Conservation (phyloP, 108 stramenopile genomes). For the Thalassiosira profunda region DNA sequence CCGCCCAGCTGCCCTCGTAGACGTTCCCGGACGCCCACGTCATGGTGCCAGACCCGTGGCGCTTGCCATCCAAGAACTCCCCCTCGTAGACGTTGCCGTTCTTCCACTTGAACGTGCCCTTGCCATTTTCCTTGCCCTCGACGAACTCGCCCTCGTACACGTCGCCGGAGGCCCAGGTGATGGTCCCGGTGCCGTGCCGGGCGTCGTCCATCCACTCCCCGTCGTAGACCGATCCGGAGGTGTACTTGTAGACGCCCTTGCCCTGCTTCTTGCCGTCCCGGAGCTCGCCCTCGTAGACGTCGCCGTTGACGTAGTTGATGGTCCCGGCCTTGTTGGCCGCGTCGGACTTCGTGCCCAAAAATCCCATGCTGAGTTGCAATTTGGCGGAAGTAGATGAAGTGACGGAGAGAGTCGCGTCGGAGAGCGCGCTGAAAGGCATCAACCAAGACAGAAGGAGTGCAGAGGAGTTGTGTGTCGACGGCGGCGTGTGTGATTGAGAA, state of each 20-base stretch:
- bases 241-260: slow-evolving; percentile 33
- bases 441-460: too few relatives aligned
- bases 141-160: slow-evolving; percentile 46
- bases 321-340: too few relatives aligned
- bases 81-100: slow-evolving; percentile 56
- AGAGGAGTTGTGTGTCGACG: too few relatives aligned
- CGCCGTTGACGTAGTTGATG: too few relatives aligned
- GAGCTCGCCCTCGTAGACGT: slow-evolving; percentile 46
- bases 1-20: slow-evolving; percentile 34
- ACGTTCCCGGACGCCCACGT: slow-evolving; percentile 12
- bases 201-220: slow-evolving; percentile 44
- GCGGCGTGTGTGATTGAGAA: too few relatives aligned
- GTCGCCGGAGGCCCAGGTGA: slow-evolving; percentile 32
- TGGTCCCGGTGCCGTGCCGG: slow-evolving; percentile 39
- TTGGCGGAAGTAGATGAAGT: too few relatives aligned
- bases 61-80: slow-evolving; percentile 25
- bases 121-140: slow-evolving; percentile 32
- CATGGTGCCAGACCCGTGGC: slow-evolving; percentile 44
- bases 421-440: too few relatives aligned
- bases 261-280: slow-evolving; percentile 28
- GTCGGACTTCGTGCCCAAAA: too few relatives aligned
- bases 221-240: slow-evolving; percentile 20
- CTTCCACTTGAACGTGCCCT: too few relatives aligned
- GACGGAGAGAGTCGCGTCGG: too few relatives aligned
- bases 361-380: too few relatives aligned